Evolutionary conservation across 805 yeast species (phyloP).

Genomic region (Maudiozyma serrabonitensis): DNA sequence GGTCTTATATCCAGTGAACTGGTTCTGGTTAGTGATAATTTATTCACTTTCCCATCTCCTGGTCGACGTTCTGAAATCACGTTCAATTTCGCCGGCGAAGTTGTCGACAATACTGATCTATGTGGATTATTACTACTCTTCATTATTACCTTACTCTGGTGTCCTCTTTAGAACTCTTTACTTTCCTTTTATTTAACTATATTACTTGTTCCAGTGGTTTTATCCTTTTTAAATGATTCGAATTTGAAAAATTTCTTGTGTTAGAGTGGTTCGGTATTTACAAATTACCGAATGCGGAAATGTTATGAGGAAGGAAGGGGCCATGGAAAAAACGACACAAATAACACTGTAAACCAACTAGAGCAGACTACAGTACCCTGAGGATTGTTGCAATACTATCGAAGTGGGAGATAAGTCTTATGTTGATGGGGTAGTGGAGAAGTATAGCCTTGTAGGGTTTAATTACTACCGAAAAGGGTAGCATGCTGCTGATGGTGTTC

Average conservation of each 20-base stretch:
- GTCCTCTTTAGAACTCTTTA: too few relatives aligned
- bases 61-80: constrained; percentile 27
- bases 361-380: too few relatives aligned
- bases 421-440: too few relatives aligned
- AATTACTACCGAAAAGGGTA: too few relatives aligned
- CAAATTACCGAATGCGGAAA: constrained; percentile 14
- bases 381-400: too few relatives aligned
- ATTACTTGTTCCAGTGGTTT: too few relatives aligned
- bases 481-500: too few relatives aligned
- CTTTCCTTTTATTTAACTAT: too few relatives aligned
- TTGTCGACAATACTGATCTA: constrained; percentile 31
- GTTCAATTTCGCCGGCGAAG: constrained; percentile 41
- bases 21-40: constrained; percentile 18
- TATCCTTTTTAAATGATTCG: not conserved
- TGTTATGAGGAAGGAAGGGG: not conserved
- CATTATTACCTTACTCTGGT: not conserved
- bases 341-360: too few relatives aligned
- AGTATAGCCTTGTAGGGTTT: too few relatives aligned
- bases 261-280: constrained; percentile 3
- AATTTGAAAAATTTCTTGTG: not conserved
- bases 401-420: too few relatives aligned
- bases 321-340: too few relatives aligned
- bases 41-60: constrained; percentile 8
- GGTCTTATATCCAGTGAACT: constrained; percentile 19
- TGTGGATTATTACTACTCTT: constrained; percentile 18